Evolutionary conservation across 345 rosid species (phyloP).

Genomic region (Eucalyptus albens): DNA sequence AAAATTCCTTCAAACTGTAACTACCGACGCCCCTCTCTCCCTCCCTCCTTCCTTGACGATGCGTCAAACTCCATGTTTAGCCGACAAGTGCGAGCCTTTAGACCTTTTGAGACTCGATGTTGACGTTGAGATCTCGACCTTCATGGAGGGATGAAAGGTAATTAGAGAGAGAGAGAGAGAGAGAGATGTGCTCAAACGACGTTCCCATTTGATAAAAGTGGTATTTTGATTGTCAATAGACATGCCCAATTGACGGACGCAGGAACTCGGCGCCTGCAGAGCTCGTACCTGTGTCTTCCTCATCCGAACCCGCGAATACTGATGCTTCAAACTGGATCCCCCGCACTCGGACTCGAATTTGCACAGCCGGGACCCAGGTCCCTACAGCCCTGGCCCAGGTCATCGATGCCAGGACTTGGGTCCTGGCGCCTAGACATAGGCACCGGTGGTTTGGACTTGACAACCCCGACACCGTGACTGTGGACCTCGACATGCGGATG

Average conservation of each 20-base stretch:
- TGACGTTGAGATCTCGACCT: neutral
- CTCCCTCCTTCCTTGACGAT: neutral
- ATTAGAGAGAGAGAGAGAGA: neutral
- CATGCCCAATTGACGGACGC: neutral
- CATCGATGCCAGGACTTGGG: neutral
- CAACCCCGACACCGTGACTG: neutral
- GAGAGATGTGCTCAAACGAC: neutral
- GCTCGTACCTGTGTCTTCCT: neutral
- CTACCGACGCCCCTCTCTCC: neutral
- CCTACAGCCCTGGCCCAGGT: neutral
- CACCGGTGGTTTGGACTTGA: neutral
- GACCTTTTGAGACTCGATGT: neutral
- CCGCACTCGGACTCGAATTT: neutral
- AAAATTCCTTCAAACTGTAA: neutral
- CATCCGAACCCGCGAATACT: neutral
- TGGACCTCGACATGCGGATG: neutral
- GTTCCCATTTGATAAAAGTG: neutral
- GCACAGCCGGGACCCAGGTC: neutral
- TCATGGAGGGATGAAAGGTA: neutral
- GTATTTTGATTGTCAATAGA: neutral
- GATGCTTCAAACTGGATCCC: neutral
- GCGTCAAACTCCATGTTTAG: neutral
- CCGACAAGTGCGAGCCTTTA: neutral
- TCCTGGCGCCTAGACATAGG: neutral
- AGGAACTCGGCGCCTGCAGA: neutral